Evolutionary conservation across 176 grass and related monocot genomes (phyloP).

Genomic region (Carex kokanica): DNA sequence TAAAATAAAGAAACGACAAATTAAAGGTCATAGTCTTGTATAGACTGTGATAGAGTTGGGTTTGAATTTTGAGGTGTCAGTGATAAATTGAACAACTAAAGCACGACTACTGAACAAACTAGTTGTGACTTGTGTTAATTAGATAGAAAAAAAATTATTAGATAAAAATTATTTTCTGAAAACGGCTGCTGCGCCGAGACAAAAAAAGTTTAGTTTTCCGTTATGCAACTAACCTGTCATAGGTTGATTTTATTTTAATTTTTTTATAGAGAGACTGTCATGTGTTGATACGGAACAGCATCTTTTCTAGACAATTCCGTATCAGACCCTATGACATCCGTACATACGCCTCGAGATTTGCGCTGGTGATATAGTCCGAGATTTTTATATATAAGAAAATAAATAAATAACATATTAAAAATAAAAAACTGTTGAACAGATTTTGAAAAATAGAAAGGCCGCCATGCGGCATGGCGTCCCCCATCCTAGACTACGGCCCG

Average conservation of each 20-base stretch:
- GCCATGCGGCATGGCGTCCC: no score
- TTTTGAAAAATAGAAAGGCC: no score
- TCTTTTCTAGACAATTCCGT: constrained; percentile 12
- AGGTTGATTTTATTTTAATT: no score
- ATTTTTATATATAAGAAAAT: no score
- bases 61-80: not conserved
- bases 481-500: no score
- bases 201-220: constrained; percentile 15
- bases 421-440: no score
- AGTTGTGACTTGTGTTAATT: not conserved
- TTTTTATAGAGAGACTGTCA: no score
- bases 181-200: not conserved
- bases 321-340: constrained; percentile 2
- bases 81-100: not conserved
- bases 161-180: not conserved
- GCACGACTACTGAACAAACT: no score
- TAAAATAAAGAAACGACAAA: constrained; percentile 6
- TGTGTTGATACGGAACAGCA: constrained; percentile 22
- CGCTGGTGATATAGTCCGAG: no score
- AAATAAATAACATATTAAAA: no score
- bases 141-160: not conserved
- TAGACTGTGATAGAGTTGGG: not conserved
- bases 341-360: constrained; percentile 20
- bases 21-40: not conserved
- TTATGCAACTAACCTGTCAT: constrained; percentile 26